phyloP scores from a whole-genome alignment of 257 asterid genomes.

The Penstemon eatonii region DNA sequence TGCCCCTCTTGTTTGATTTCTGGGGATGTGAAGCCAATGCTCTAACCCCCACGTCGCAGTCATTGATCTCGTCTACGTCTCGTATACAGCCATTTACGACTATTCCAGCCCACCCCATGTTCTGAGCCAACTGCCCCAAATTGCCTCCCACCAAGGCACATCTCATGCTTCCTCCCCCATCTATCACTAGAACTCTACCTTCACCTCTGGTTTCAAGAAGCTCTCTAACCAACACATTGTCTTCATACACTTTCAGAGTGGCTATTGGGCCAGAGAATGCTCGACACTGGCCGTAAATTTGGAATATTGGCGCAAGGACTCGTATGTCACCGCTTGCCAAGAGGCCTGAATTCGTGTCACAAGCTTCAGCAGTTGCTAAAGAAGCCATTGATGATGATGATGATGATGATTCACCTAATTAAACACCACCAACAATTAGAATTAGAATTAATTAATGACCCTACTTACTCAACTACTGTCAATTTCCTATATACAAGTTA shows the following conservation, averaged over 20 bases:
- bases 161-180: conserved; percentile 85
- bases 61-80: conserved; percentile 82
- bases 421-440: neutral
- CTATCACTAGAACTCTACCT: conserved; percentile 76
- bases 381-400: conserved; percentile 65
- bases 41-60: conserved; percentile 76
- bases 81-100: conserved; percentile 78
- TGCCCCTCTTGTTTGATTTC: conserved; percentile 68
- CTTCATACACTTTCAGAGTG: conserved; percentile 78
- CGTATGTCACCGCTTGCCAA: conserved; percentile 63
- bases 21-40: conserved; percentile 84
- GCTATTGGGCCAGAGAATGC: conserved; percentile 70
- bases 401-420: no score
- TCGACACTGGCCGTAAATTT: conserved; percentile 66
- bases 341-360: conserved; percentile 68
- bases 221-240: conserved; percentile 75
- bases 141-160: conserved; percentile 87
- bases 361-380: conserved; percentile 75
- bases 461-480: no score
- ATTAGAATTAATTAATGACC: no score
- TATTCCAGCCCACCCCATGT: conserved; percentile 78
- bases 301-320: conserved; percentile 74
- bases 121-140: conserved; percentile 68
- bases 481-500: neutral
- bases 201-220: conserved; percentile 70